phyloP scores from a whole-genome alignment of 2,329 filamentous ascomycete genomes.

The Cyphellophora europaea region DNA sequence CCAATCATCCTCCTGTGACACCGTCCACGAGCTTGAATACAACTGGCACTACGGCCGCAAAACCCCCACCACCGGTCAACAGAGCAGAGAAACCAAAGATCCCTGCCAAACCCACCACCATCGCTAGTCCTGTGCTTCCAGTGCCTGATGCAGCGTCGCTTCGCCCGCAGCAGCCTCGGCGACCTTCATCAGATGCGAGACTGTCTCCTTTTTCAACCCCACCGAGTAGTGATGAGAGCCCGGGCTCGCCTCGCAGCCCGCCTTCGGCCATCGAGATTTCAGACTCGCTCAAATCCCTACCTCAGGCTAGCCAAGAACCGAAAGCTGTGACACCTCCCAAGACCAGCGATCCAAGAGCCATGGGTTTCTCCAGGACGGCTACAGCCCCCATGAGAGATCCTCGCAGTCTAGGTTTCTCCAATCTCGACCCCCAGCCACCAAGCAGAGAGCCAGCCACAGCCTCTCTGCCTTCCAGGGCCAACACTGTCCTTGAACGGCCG shows the following conservation, averaged over 20 bases:
- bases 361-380: constrained; percentile 12
- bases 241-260: constrained; percentile 25
- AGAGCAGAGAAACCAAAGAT: constrained; percentile 70
- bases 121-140: constrained; percentile 13
- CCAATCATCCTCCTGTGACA: constrained; percentile 6
- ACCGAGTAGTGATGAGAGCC: constrained; percentile 60
- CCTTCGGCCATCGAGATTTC: not conserved
- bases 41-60: constrained; percentile 22
- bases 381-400: constrained; percentile 6
- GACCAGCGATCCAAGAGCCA: constrained; percentile 5
- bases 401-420: constrained; percentile 9
- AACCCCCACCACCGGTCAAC: constrained; percentile 65
- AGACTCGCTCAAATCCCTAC: constrained; percentile 1
- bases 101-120: constrained; percentile 33
- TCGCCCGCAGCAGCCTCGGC: constrained; percentile 22
- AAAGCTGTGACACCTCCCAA: not conserved
- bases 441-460: constrained; percentile 2
- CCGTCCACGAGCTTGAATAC: constrained; percentile 9
- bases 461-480: constrained; percentile 10
- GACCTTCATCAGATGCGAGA: constrained; percentile 34
- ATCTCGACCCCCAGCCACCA: constrained; percentile 7
- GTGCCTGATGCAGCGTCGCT: constrained; percentile 5
- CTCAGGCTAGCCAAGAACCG: not conserved
- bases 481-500: constrained; percentile 12
- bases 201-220: constrained; percentile 81